Conservation (phyloP, 352 stramenopile species). For the Thraustotheca clavata region DNA sequence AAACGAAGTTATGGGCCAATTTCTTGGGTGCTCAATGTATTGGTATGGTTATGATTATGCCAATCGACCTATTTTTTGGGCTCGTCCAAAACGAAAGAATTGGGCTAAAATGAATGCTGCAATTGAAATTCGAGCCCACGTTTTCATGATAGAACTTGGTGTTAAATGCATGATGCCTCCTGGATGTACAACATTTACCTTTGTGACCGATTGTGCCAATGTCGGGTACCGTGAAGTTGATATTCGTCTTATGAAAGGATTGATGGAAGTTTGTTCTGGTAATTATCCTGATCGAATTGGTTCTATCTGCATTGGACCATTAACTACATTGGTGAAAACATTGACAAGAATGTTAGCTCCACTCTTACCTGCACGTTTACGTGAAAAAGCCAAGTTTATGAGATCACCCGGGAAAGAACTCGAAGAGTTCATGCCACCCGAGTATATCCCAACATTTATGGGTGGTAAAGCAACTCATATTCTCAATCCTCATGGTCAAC, state of each 20-base stretch:
- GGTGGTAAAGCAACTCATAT: conserved; percentile 35
- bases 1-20: conserved; percentile 33
- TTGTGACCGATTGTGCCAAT: conserved; percentile 46
- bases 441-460: conserved; percentile 47
- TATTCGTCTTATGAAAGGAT: conserved; percentile 46
- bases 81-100: conserved; percentile 49
- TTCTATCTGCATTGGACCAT: conserved; percentile 42
- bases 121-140: conserved; percentile 44
- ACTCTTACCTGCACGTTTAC: conserved; percentile 41
- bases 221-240: conserved; percentile 43
- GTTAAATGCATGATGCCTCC: conserved; percentile 47
- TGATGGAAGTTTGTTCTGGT: conserved; percentile 52
- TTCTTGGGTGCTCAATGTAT: conserved; percentile 52
- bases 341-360: conserved; percentile 46
- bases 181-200: conserved; percentile 47
- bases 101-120: conserved; percentile 51
- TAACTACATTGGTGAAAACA: conserved; percentile 49
- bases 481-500: conserved; percentile 27
- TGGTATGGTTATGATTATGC: conserved; percentile 65
- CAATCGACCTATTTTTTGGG: conserved; percentile 58
- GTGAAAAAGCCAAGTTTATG: conserved; percentile 55
- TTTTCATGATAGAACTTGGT: conserved; percentile 48
- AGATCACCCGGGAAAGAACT: conserved; percentile 41
- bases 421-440: conserved; percentile 46
- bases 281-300: conserved; percentile 63